phyloP scores from a whole-genome alignment of 2,329 filamentous ascomycete species.

The Periconia sp. region DNA sequence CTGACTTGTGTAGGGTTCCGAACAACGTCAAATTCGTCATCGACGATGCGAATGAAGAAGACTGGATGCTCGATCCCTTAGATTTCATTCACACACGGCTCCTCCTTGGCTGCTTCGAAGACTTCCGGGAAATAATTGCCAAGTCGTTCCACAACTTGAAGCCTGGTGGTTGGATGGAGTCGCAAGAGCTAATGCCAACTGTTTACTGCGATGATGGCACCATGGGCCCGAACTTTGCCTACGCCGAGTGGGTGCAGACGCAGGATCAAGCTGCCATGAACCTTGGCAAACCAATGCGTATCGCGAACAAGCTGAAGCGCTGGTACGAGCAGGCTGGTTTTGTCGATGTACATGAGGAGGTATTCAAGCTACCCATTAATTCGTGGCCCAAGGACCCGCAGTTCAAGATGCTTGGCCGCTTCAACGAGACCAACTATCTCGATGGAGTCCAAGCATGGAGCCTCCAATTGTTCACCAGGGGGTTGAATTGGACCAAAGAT shows the following conservation, averaged over 20 bases:
- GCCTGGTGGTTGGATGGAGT: conserved; percentile 61
- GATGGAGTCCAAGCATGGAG: conserved; percentile 53
- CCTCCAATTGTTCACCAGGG: conserved; percentile 51
- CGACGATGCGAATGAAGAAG: conserved; percentile 67
- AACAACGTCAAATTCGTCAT: conserved; percentile 77
- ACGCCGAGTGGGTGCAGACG: conserved; percentile 55
- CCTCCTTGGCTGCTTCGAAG: conserved; percentile 63
- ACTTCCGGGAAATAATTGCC: conserved; percentile 62
- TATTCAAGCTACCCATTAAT: conserved; percentile 61
- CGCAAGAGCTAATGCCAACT: conserved; percentile 51
- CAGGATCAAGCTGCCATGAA: conserved; percentile 54
- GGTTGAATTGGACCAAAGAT: conserved; percentile 51
- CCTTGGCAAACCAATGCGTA: conserved; percentile 55
- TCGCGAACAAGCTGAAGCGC: conserved; percentile 59
- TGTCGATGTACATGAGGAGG: conserved; percentile 60
- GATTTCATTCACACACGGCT: conserved; percentile 67
- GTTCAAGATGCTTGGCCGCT: conserved; percentile 56
- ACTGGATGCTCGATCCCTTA: conserved; percentile 64
- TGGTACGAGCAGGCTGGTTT: conserved; percentile 65
- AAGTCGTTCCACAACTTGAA: conserved; percentile 60
- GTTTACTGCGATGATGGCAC: conserved; percentile 61
- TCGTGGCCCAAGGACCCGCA: conserved; percentile 58
- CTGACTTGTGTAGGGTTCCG: conserved; percentile 54
- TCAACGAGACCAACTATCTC: conserved; percentile 55
- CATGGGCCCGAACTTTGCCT: conserved; percentile 55